These are phyloP conservation scores for Ceratobasidium sp. DNA, from an alignment of 1,284 basidiomycete species.

Conservation along the genomic window DNA sequence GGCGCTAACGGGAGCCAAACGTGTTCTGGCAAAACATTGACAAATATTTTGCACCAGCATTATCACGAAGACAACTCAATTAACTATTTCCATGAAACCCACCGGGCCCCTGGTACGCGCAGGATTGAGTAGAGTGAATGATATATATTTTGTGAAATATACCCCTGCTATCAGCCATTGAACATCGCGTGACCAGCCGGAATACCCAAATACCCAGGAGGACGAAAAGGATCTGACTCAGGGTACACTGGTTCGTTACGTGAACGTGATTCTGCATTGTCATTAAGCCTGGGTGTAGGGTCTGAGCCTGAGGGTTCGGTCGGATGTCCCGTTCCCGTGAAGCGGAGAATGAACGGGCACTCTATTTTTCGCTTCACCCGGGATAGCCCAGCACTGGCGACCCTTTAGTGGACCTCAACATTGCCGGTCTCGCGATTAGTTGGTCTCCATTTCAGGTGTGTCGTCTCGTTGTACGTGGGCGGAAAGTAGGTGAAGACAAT, in stretches of 20 bases:
- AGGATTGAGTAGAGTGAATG: no score
- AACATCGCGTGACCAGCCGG: constrained; percentile 59
- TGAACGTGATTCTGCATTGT: constrained; percentile 55
- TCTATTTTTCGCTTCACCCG: background rate
- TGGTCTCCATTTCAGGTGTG: background rate
- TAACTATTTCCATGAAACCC: no score
- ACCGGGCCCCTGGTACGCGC: no score
- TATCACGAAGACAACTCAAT: no score
- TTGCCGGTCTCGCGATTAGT: background rate
- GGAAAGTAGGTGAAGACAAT: constrained; percentile 11
- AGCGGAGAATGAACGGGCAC: constrained; percentile 48
- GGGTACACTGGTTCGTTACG: constrained; percentile 54
- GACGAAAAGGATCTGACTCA: constrained; percentile 52
- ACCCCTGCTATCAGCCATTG: no score
- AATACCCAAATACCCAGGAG: constrained; percentile 59
- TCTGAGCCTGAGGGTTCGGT: constrained; percentile 52
- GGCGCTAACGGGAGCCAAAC: no score
- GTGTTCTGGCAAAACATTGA: no score
- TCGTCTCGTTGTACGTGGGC: constrained; percentile 8
- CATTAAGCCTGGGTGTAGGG: constrained; percentile 52
- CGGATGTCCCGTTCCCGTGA: constrained; percentile 57
- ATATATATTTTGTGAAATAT: no score
- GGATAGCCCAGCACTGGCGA: constrained; percentile 29
- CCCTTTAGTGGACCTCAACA: background rate
- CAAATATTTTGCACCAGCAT: no score